phyloP scores from a whole-genome alignment of 768 basidiomycete species.

The Xerocomellus amylosporus region DNA sequence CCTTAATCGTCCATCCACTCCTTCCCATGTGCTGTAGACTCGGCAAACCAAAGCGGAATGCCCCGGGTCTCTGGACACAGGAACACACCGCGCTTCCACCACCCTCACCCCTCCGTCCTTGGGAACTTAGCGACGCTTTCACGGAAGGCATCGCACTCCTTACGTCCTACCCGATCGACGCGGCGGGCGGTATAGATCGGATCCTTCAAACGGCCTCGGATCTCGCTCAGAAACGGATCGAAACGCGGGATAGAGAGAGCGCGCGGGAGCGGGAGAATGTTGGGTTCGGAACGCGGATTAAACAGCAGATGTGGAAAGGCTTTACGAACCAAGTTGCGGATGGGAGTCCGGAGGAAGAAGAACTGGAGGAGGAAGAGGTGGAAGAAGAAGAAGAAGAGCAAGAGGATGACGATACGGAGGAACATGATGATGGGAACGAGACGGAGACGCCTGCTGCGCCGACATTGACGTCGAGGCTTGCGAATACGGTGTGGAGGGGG shows the following conservation, averaged over 20 bases:
- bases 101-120: constrained; percentile 44
- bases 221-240: constrained; percentile 49
- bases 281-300: constrained; percentile 55
- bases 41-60: constrained; percentile 43
- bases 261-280: constrained; percentile 32
- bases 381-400: constrained; percentile 32
- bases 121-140: constrained; percentile 63
- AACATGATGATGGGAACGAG: constrained; percentile 42
- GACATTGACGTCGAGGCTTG: constrained; percentile 51
- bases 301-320: constrained; percentile 64
- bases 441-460: constrained; percentile 40
- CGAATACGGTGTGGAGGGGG: constrained; percentile 70
- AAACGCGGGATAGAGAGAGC: constrained; percentile 32
- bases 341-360: constrained; percentile 30
- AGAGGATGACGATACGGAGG: constrained; percentile 23
- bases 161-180: constrained; percentile 60
- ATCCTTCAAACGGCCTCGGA: constrained; percentile 68
- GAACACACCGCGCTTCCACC: constrained; percentile 38
- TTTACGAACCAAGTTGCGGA: constrained; percentile 52
- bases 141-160: constrained; percentile 63
- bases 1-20: background rate
- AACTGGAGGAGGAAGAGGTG: constrained; percentile 37
- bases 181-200: constrained; percentile 67
- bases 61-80: constrained; percentile 54
- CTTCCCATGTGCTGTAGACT: constrained; percentile 39